These are phyloP conservation scores for Kalmusia sp. DNA, from an alignment of 2,329 filamentous ascomycete species.

Conservation along the genomic window DNA sequence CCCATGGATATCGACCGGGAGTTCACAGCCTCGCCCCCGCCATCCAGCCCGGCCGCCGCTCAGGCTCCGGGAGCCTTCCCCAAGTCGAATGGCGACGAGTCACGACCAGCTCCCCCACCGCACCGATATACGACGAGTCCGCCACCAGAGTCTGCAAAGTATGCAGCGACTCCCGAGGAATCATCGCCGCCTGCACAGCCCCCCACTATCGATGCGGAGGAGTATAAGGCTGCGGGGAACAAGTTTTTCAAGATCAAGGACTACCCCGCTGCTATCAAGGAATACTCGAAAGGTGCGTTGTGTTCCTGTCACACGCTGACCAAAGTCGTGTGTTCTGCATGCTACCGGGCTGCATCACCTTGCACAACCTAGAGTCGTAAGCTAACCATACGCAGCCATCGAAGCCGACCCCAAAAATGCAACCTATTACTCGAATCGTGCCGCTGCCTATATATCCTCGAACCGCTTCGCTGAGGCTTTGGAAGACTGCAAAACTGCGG, in stretches of 20 bases:
- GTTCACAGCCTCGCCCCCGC: constrained; percentile 61
- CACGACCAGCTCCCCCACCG: constrained; percentile 71
- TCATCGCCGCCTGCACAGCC: constrained; percentile 49
- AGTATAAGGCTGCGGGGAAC: constrained; percentile 91
- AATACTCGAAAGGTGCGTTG: constrained; percentile 89
- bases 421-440: constrained; percentile 93
- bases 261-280: constrained; percentile 84
- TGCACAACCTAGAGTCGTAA: constrained; percentile 17
- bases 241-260: constrained; percentile 96
- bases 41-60: constrained; percentile 55
- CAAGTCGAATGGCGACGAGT: constrained; percentile 56
- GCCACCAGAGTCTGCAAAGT: constrained; percentile 49
- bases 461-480: constrained; percentile 80
- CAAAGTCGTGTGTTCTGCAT: constrained; percentile 24
- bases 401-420: constrained; percentile 84
- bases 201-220: constrained; percentile 79
- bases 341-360: constrained; percentile 17
- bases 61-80: constrained; percentile 56
- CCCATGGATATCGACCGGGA: constrained; percentile 83
- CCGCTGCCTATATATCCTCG: constrained; percentile 91
- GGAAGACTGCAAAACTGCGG: constrained; percentile 83
- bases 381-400: constrained; percentile 69
- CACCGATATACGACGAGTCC: constrained; percentile 65
- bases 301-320: constrained; percentile 12
- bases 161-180: constrained; percentile 46